phyloP scores from a whole-genome alignment of 2,329 filamentous ascomycete species.

The Metarhizium rileyi region DNA sequence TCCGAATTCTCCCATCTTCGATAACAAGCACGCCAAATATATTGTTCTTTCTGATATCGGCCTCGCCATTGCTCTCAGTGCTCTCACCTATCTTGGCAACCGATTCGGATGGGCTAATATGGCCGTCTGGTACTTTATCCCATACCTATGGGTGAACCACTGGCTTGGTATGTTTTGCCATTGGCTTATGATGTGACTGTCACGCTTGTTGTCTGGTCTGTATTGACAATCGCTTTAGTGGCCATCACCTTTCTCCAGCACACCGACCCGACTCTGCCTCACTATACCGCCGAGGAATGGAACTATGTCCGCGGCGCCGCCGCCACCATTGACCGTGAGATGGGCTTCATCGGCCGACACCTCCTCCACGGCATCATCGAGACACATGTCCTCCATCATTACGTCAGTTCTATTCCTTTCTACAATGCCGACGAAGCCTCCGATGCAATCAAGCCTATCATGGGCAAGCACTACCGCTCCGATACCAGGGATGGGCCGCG shows the following conservation, averaged over 20 bases:
- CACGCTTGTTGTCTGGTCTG: slow-evolving; percentile 9
- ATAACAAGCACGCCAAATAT: slow-evolving; percentile 80
- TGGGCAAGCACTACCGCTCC: slow-evolving; percentile 90
- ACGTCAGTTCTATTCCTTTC: slow-evolving; percentile 91
- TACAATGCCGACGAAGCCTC: slow-evolving; percentile 92
- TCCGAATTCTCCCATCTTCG: slow-evolving; percentile 79
- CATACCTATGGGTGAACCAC: slow-evolving; percentile 98
- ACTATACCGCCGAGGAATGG: slow-evolving; percentile 82
- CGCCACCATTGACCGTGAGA: slow-evolving; percentile 93
- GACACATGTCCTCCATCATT: slow-evolving; percentile 97
- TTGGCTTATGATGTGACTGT: neutral
- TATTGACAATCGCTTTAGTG: slow-evolving; percentile 49
- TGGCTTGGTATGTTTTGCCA: slow-evolving; percentile 73
- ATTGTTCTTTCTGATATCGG: slow-evolving; percentile 84
- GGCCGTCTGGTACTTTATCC: slow-evolving; percentile 87
- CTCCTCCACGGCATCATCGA: slow-evolving; percentile 94
- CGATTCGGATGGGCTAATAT: slow-evolving; percentile 80
- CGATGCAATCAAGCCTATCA: slow-evolving; percentile 87
- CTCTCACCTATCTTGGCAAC: slow-evolving; percentile 60
- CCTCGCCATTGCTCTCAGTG: slow-evolving; percentile 50
- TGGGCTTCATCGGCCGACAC: slow-evolving; percentile 86
- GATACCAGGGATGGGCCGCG: slow-evolving; percentile 66
- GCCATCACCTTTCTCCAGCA: slow-evolving; percentile 97
- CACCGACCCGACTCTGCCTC: slow-evolving; percentile 87
- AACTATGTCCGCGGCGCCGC: slow-evolving; percentile 89